A percentile compares a stretch with the other conserved stretches of the same genome.
Evolutionary conservation across 176 grass and related monocot genomes (phyloP).

Genomic region (Oryza longistaminata): DNA sequence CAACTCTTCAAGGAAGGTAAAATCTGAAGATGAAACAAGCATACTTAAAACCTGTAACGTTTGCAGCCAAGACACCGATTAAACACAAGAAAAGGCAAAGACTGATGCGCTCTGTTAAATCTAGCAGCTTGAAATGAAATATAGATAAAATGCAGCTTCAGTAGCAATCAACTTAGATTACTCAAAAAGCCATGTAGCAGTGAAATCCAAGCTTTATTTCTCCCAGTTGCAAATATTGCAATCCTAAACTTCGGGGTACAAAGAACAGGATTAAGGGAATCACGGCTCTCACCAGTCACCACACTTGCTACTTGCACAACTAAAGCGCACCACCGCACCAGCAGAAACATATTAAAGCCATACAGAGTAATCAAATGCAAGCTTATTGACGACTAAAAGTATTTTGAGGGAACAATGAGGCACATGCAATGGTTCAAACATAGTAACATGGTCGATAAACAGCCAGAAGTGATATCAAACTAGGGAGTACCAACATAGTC

Average conservation of each 20-base stretch:
- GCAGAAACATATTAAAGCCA: not conserved
- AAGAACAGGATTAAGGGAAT: not conserved
- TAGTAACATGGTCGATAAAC: not conserved
- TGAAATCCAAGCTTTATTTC: not conserved
- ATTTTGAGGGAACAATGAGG: not conserved
- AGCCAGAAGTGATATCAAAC: not conserved
- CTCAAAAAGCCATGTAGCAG: not conserved
- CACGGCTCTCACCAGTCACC: not conserved
- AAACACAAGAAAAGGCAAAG: not conserved
- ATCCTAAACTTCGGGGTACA: not conserved
- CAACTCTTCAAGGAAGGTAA: not conserved
- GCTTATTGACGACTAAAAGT: not conserved
- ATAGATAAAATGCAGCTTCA: not conserved
- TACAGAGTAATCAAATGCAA: not conserved
- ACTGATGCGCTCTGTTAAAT: not conserved
- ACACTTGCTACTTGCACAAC: not conserved
- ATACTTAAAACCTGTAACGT: not conserved
- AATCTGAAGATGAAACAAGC: not conserved
- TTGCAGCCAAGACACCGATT: not conserved
- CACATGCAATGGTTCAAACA: not conserved
- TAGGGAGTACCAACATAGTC: constrained; percentile 5
- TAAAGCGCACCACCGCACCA: not conserved
- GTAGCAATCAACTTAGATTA: not conserved
- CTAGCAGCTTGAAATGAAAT: not conserved
- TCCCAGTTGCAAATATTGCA: not conserved